A percentile compares a stretch with the other conserved stretches of the same genome.
Conservation (phyloP, 208 protist genomes). For the Novymonas esmeraldas region DNA sequence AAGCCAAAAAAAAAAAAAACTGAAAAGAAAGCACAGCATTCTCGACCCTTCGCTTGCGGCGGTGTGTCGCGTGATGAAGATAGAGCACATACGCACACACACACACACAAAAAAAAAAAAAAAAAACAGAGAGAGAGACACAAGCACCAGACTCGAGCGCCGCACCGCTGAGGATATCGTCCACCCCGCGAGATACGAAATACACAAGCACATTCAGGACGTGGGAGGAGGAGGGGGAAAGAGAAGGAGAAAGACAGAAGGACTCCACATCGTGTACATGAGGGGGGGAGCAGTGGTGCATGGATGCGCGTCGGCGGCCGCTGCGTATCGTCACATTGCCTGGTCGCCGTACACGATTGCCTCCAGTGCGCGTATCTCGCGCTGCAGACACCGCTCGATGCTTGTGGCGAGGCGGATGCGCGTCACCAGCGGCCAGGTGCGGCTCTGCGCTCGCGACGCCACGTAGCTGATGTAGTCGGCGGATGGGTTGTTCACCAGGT, state of each 20-base stretch:
- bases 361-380: conserved; percentile 36
- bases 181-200: neutral
- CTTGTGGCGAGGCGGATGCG: conserved; percentile 46
- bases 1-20: conserved; percentile 14
- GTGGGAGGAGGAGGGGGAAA: neutral
- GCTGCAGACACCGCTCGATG: conserved; percentile 49
- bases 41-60: neutral
- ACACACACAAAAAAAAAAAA: neutral
- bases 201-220: neutral
- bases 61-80: too few relatives aligned
- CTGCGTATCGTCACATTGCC: neutral
- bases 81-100: too few relatives aligned
- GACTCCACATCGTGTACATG: too few relatives aligned
- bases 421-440: conserved; percentile 70
- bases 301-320: too few relatives aligned
- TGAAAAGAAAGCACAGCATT: neutral
- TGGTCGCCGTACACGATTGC: neutral
- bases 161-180: too few relatives aligned
- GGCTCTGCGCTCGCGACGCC: conserved; percentile 38
- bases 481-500: conserved; percentile 68
- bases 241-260: neutral
- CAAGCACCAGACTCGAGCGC: neutral
- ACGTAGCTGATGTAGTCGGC: conserved; percentile 65
- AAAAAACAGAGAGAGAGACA: neutral
- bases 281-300: neutral